phyloP scores from a whole-genome alignment of 176 grass and related monocot species.

The Poa pratensis region DNA sequence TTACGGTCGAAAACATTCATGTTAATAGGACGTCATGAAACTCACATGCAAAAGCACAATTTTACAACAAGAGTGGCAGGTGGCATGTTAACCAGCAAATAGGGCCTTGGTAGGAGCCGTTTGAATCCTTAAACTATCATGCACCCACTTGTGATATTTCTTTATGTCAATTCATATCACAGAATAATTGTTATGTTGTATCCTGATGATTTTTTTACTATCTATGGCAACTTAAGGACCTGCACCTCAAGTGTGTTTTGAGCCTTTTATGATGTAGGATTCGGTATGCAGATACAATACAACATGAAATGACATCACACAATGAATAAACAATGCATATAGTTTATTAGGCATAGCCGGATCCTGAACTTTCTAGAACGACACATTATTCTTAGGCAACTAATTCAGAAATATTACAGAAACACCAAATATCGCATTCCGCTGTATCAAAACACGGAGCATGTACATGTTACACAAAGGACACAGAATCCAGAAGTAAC shows the following conservation, averaged over 20 bases:
- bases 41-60: background rate
- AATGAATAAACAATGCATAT: background rate
- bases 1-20: background rate
- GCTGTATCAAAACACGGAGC: background rate
- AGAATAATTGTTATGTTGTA: background rate
- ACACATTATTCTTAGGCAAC: background rate
- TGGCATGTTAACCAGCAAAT: background rate
- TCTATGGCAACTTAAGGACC: background rate
- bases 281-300: background rate
- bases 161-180: background rate
- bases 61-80: background rate
- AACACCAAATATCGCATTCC: background rate
- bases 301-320: background rate
- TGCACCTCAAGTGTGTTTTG: background rate
- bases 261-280: background rate
- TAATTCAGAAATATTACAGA: background rate
- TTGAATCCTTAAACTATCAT: slow-evolving; percentile 15
- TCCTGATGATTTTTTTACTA: background rate
- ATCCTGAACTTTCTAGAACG: slow-evolving; percentile 5
- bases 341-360: background rate
- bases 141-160: background rate
- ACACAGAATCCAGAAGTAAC: background rate
- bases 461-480: background rate
- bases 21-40: background rate
- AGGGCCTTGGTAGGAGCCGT: background rate